Evolutionary conservation across 2,329 filamentous ascomycete genomes (phyloP).

Genomic region (Pyricularia sp.): DNA sequence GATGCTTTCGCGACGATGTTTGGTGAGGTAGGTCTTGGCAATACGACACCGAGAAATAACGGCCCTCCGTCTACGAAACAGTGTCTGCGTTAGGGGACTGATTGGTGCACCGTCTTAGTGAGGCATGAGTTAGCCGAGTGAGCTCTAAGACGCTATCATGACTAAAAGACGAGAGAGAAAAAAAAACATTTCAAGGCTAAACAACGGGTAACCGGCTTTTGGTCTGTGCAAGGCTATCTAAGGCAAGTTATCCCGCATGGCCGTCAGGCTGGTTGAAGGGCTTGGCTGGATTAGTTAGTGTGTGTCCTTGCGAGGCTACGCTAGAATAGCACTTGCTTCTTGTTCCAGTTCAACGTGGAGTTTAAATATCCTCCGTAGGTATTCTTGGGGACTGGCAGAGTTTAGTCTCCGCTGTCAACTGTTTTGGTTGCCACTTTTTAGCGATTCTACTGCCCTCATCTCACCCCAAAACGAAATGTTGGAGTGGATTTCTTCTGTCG

Average conservation of each 20-base stretch:
- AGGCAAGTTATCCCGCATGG: not conserved
- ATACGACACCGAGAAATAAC: not conserved
- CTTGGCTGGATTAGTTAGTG: not conserved
- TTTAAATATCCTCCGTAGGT: not conserved
- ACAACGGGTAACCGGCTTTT: not conserved
- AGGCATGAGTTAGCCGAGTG: not conserved
- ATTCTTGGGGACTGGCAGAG: not conserved
- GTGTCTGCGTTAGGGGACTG: not conserved
- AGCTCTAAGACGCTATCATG: not conserved
- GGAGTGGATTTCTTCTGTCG: not conserved
- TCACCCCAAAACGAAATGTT: not conserved
- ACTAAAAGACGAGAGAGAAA: not conserved
- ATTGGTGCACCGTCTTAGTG: not conserved
- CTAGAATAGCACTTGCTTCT: not conserved
- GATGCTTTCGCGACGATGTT: not conserved
- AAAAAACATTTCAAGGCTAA: not conserved
- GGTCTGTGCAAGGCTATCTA: not conserved
- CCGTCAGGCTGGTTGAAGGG: not conserved
- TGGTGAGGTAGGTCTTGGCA: not conserved
- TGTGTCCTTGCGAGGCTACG: not conserved
- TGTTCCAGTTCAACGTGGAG: not conserved
- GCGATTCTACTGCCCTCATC: not conserved
- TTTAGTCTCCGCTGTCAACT: not conserved
- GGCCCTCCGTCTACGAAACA: not conserved
- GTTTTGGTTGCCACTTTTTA: not conserved